Conservation (phyloP, 176 grass and related monocot species). For the Juncus inflexus region DNA sequence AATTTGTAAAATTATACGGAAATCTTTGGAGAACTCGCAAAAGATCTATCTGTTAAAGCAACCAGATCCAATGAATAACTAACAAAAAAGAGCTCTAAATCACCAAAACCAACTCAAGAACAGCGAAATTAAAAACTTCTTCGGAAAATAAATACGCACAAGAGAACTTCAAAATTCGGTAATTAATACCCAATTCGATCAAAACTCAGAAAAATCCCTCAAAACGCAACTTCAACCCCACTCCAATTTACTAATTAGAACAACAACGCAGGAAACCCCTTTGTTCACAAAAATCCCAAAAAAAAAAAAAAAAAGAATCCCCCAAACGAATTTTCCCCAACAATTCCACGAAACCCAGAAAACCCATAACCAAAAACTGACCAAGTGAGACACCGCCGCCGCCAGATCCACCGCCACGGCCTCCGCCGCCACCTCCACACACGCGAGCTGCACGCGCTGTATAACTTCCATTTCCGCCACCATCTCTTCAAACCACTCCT, state of each 20-base stretch:
- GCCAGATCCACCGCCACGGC: constrained; percentile 27
- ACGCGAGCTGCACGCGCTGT: constrained; percentile 34
- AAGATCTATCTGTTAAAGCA: no score
- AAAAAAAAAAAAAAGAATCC: constrained; percentile 8
- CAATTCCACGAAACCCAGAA: no score
- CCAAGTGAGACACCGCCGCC: constrained; percentile 47
- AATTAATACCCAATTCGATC: no score
- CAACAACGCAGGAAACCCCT: no score
- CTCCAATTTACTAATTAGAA: no score
- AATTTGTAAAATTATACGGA: background rate
- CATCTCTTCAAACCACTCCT: constrained; percentile 46
- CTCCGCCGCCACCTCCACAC: constrained; percentile 26
- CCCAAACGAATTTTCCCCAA: background rate
- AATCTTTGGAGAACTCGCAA: no score
- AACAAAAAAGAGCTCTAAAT: background rate
- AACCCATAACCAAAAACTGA: constrained; percentile 29
- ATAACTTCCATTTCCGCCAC: constrained; percentile 73
- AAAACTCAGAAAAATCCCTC: no score
- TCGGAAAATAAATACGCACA: background rate
- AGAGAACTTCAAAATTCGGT: background rate
- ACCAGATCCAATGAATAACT: background rate
- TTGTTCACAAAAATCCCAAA: constrained; percentile 5
- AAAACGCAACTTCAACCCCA: no score
- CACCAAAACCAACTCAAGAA: background rate
- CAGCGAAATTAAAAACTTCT: background rate